phyloP scores from a whole-genome alignment of 768 basidiomycete genomes.

The Boletus sp. region DNA sequence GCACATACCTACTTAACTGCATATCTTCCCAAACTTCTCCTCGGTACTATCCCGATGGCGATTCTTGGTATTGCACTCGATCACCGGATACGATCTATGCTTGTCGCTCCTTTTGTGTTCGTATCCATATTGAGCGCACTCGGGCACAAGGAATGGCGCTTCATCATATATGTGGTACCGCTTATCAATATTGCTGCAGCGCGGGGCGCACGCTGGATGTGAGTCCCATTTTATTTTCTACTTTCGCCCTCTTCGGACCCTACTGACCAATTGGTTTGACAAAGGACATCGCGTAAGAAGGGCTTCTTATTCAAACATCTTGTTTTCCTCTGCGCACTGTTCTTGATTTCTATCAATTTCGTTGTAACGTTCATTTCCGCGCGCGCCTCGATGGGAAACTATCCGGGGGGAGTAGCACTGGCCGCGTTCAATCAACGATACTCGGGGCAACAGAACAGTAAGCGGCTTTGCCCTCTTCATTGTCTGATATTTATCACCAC shows the following conservation, averaged over 20 bases:
- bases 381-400: constrained; percentile 68
- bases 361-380: constrained; percentile 52
- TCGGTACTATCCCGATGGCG: constrained; percentile 61
- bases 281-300: constrained; percentile 51
- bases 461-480: background rate
- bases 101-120: constrained; percentile 53
- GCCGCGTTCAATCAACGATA: constrained; percentile 55
- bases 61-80: constrained; percentile 51
- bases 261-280: background rate
- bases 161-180: constrained; percentile 86
- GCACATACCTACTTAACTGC: constrained; percentile 60
- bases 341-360: constrained; percentile 53
- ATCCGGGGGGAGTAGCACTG: constrained; percentile 85
- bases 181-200: constrained; percentile 79
- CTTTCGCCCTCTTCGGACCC: background rate
- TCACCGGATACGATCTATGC: constrained; percentile 46
- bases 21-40: constrained; percentile 76
- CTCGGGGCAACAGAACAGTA: constrained; percentile 33
- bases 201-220: constrained; percentile 63
- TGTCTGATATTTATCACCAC: background rate
- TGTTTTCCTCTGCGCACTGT: constrained; percentile 43
- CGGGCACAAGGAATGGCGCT: constrained; percentile 98
- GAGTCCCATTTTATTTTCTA: constrained; percentile 26
- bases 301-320: constrained; percentile 46
- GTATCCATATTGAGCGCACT: constrained; percentile 67